These are phyloP conservation scores for Solioccasus polychromus DNA, from an alignment of 768 basidiomycete genomes.

Conservation along the genomic window DNA sequence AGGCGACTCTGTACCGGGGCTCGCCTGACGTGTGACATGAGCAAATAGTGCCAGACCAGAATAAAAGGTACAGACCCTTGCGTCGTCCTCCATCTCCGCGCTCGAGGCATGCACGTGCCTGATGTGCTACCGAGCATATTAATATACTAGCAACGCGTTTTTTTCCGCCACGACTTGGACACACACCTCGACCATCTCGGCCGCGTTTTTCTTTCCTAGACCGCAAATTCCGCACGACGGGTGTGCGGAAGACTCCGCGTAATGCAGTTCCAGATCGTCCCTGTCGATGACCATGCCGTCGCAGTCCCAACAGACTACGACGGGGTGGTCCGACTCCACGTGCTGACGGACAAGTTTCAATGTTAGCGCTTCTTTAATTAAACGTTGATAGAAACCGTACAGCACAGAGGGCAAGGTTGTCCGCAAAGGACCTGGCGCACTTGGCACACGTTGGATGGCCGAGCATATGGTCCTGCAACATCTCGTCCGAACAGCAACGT, in stretches of 20 bases:
- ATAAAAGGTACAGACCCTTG: not conserved
- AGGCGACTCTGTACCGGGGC: not conserved
- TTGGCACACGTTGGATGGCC: conserved; percentile 23
- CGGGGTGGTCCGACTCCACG: conserved; percentile 19
- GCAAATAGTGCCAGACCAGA: conserved; percentile 3
- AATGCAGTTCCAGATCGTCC: conserved; percentile 19
- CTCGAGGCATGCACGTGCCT: conserved; percentile 8
- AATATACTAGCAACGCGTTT: conserved; percentile 10
- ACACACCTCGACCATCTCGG: conserved; percentile 24
- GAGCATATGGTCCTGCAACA: conserved; percentile 25
- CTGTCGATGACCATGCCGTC: conserved; percentile 23
- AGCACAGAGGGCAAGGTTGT: conserved; percentile 17
- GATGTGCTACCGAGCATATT: conserved; percentile 21
- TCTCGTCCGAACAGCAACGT: conserved; percentile 23
- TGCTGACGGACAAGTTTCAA: conserved; percentile 15
- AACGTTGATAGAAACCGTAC: conserved; percentile 10
- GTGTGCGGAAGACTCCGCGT: conserved; percentile 20
- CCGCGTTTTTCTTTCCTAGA: conserved; percentile 10
- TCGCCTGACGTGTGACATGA: conserved; percentile 5
- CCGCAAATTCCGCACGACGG: conserved; percentile 21
- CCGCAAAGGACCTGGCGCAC: conserved; percentile 18
- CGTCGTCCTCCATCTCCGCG: conserved; percentile 6
- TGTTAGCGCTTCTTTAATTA: not conserved
- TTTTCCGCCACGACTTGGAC: not conserved
- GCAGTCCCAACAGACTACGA: conserved; percentile 31